Base-by-base conservation (phyloP, 2,329 filamentous ascomycete genomes). In the Sporothrix brunneoviolacea region DNA sequence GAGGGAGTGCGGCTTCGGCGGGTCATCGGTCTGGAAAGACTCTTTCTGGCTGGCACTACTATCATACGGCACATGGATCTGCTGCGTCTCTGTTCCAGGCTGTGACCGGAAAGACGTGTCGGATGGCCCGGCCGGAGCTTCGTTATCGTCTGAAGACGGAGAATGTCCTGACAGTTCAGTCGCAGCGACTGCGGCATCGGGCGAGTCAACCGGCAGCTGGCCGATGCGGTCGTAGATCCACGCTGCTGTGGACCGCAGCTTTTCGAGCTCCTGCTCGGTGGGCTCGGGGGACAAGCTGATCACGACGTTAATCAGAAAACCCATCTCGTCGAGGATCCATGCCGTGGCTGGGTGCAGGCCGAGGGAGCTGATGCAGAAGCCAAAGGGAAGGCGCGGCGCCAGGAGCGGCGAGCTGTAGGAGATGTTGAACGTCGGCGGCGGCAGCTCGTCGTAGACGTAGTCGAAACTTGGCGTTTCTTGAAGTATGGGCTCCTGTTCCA, bases 301-400 rank as follows among this genome's bases (percentile, higher is more conserved):
- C 0, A 75, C 67, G 3, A 67, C 60, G 18, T 64, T 58, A 19
- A 76, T 63, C 2, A 79, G 61, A 19, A 68, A 69, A 4, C 73
- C 68, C 60, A 76, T 69, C 37, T 74, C 70, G 46, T 79, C 75
- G 2, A 79, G 67, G 43, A 79, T 72, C 24, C 68, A 65, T 4
- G 74, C 72, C 2, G 72, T 73, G 38, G 65, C 63, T 1, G 64
- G 62, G 44, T 76, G 70, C 18, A 78, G 61, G 16, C 65, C 63
- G 1, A 76, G 60, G 0, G 66, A 63, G 8, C 65, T 64, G 10
- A 62, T 63, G 16, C 67, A 72, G 15, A 65, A 65, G 7, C 63
- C 58, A 57, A 77, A 77, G 0, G 66, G 63, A 4, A 67, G 66
- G 50, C 69, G 67, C 4, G 66, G 61, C 2, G 67, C 64, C 3